A percentile compares a stretch with the other conserved stretches of the same genome.
Conservation (phyloP, 192 early-diverging fungal species). For the Haplosporangium gracile region DNA sequence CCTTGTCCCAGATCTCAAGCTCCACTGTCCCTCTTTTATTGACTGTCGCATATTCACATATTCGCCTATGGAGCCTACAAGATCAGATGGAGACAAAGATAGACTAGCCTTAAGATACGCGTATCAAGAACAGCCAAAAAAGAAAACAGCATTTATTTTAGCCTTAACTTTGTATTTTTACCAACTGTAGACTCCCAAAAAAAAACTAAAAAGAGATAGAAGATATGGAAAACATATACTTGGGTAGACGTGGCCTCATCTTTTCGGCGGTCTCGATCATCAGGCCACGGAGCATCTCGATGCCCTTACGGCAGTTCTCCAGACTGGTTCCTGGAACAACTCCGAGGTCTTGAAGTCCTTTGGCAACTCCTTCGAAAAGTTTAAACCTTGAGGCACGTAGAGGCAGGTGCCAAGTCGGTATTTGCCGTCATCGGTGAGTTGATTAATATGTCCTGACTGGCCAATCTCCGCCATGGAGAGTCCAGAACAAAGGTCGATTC, state of each 20-base stretch:
- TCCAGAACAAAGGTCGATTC: conserved; percentile 32
- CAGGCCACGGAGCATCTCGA: conserved; percentile 24
- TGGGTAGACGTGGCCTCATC: conserved; percentile 25
- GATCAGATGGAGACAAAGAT: no score
- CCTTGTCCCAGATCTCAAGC: no score
- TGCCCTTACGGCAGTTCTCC: conserved; percentile 29
- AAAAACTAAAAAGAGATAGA: conserved; percentile 15
- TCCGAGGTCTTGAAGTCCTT: conserved; percentile 25
- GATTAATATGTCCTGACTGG: conserved; percentile 29
- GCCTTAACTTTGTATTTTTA: no score
- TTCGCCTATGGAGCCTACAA: no score
- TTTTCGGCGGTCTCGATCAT: conserved; percentile 34
- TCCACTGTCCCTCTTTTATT: no score
- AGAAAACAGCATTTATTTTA: no score
- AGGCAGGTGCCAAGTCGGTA: conserved; percentile 34
- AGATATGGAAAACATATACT: conserved; percentile 12
- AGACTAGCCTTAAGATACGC: no score
- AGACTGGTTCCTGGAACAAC: conserved; percentile 31
- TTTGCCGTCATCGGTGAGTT: conserved; percentile 15
- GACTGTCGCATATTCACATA: no score
- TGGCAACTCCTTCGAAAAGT: conserved; percentile 18
- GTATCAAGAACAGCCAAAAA: no score
- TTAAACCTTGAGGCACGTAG: conserved; percentile 28
- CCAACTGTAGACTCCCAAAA: no score
- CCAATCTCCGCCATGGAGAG: neutral